These are phyloP conservation scores for Epichloe sp. DNA, from an alignment of 2,329 filamentous ascomycete species.

Conservation along the genomic window DNA sequence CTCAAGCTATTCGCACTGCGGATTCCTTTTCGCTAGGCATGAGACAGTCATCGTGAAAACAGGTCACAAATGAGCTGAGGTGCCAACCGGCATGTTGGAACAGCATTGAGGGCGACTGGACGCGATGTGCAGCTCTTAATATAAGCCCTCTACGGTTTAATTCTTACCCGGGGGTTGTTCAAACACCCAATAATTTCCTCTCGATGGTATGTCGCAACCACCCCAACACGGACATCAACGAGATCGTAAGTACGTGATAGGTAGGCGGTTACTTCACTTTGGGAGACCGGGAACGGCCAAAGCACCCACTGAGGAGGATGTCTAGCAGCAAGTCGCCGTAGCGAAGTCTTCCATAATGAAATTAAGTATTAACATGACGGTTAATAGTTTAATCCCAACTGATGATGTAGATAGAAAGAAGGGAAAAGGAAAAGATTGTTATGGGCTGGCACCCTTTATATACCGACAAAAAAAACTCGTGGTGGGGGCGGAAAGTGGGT, in stretches of 20 bases:
- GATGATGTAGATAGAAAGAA: conserved; percentile 28
- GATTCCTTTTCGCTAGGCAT: too few relatives aligned
- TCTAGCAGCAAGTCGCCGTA: conserved; percentile 41
- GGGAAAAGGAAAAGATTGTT: conserved; percentile 8
- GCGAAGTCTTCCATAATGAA: conserved; percentile 36
- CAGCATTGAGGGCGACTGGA: too few relatives aligned
- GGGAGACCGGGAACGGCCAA: conserved; percentile 43
- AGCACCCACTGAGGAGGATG: conserved; percentile 33
- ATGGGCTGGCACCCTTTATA: conserved; percentile 8
- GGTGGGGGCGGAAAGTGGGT: neutral
- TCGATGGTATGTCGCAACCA: conserved; percentile 29
- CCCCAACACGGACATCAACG: conserved; percentile 37
- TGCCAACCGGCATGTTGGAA: too few relatives aligned
- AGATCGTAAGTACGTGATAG: conserved; percentile 26
- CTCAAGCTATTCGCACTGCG: too few relatives aligned
- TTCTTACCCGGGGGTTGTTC: neutral
- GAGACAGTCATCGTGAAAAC: too few relatives aligned
- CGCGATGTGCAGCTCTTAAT: neutral
- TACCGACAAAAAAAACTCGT: neutral
- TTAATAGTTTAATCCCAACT: conserved; percentile 33
- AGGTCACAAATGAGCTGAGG: too few relatives aligned
- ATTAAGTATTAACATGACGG: conserved; percentile 35
- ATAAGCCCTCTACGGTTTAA: neutral
- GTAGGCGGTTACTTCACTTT: conserved; percentile 33
- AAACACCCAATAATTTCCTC: neutral